phyloP scores from a whole-genome alignment of 768 basidiomycete species.

The Tulasnella sp. region DNA sequence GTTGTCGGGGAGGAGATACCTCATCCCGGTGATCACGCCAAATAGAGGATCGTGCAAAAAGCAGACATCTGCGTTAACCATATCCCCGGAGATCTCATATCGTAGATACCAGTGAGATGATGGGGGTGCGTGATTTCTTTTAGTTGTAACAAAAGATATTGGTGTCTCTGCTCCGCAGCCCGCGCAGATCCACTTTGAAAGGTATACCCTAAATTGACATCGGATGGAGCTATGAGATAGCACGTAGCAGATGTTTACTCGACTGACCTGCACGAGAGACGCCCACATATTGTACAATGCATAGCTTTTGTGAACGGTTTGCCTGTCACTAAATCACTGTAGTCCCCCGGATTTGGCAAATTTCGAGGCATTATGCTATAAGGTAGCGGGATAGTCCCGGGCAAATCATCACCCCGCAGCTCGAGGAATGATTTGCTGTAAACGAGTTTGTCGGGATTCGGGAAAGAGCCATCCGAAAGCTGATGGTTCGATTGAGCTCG shows the following conservation, averaged over 20 bases:
- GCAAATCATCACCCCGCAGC: background rate
- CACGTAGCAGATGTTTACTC: background rate
- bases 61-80: background rate
- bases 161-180: conserved; percentile 38
- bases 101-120: background rate
- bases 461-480: conserved; percentile 9
- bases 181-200: conserved; percentile 63
- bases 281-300: conserved; percentile 48
- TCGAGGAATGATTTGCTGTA: conserved; percentile 11
- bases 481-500: conserved; percentile 47
- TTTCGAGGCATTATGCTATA: background rate
- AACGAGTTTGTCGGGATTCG: background rate
- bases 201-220: conserved; percentile 43
- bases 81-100: background rate
- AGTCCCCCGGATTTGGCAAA: background rate
- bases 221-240: conserved; percentile 2
- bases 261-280: conserved; percentile 58
- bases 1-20: background rate
- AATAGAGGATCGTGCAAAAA: background rate
- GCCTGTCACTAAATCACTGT: background rate
- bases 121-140: background rate
- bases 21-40: background rate
- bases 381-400: background rate
- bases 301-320: background rate
- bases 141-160: background rate